Percentiles rank a stretch among this genome's conserved stretches.
phyloP scores from a whole-genome alignment of 805 yeast genomes.

The Suhomyces vadensis region DNA sequence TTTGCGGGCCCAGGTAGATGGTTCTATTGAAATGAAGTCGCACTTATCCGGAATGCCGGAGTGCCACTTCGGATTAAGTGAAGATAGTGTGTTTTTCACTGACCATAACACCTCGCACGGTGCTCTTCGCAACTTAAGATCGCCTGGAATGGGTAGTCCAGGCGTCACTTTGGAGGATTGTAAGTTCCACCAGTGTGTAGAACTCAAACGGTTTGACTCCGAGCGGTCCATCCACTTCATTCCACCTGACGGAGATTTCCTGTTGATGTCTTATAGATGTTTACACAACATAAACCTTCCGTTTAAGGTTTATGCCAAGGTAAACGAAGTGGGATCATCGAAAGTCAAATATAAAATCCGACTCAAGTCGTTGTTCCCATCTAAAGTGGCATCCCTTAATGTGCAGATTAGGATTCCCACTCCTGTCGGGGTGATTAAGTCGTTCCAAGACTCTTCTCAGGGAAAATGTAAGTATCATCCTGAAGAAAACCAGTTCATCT shows the following conservation, averaged over 20 bases:
- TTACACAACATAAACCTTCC: constrained; percentile 62
- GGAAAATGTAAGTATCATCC: constrained; percentile 74
- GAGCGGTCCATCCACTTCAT: constrained; percentile 67
- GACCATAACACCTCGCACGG: constrained; percentile 4
- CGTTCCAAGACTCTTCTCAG: constrained; percentile 40
- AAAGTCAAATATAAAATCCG: constrained; percentile 58
- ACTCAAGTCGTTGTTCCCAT: constrained; percentile 60
- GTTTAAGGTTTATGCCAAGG: constrained; percentile 60
- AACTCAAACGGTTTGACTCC: constrained; percentile 63
- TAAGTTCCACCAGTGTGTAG: constrained; percentile 86
- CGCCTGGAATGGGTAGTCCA: constrained; percentile 34
- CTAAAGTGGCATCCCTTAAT: constrained; percentile 60
- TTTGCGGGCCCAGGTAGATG: constrained; percentile 72
- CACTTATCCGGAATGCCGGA: constrained; percentile 80
- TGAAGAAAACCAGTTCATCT: constrained; percentile 60
- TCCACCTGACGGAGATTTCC: constrained; percentile 89
- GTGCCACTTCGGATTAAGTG: constrained; percentile 78
- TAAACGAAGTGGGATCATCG: constrained; percentile 44
- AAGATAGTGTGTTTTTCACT: constrained; percentile 33
- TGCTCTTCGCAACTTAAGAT: constrained; percentile 8
- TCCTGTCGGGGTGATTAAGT: constrained; percentile 44
- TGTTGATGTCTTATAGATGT: constrained; percentile 68
- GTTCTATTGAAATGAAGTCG: constrained; percentile 67
- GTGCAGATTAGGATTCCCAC: constrained; percentile 68
- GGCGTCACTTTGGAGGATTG: constrained; percentile 68